Evolutionary conservation across 352 stramenopile genomes (phyloP), one percentile per base, ranked within the genome.

Genomic region (Pythium aphanidermatum): DNA sequence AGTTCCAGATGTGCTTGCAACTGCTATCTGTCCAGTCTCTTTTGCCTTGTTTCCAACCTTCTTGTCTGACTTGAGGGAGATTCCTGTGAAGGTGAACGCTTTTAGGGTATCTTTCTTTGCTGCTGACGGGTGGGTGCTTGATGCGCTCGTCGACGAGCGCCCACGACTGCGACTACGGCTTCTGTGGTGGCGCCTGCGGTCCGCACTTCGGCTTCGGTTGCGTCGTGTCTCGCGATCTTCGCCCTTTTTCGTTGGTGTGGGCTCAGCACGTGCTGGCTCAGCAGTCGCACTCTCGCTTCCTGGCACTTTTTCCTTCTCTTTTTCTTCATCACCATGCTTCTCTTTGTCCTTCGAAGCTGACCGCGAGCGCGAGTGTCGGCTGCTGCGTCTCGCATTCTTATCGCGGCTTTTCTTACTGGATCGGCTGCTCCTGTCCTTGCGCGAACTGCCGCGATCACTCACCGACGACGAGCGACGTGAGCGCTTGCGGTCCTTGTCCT

Each of bases 41-140:
- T 60, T 64, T 6, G 13, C 27, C 20, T 46, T 55, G 14, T 23
- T 41, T 42, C 7, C 21, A 52, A 19, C 27, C 51, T 46, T 59
- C 36, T 66, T 67, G 24, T 45, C 59, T 2, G 52, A 46, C 55
- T 87, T 92, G 23, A 92, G 51, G 5, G 78, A 71, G 23, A 92
- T 87, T 6, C 65, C 58, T 11, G 62, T 68, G 36, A 90, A 92
- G 38, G 78, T 84, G 38, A 86, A 87, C 25, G 54, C 45, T 43
- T 58, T 61, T 10, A 45, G 34, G 20, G 47, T 30, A 2, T 46
- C 29, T 19, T 40, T 46, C 23, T 29, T 48, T 46, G 36, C 16
- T 27, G 47, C 12, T 40, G 7, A 16, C 32, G 7, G 32, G 21
- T 13, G 13, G 32, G 7, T 38, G 32, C 13, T 25, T 21, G 11